Evolutionary conservation across 139 green algal genomes (phyloP), one percentile per base, ranked within the genome.

Genomic region (Yamagishiella unicocca): DNA sequence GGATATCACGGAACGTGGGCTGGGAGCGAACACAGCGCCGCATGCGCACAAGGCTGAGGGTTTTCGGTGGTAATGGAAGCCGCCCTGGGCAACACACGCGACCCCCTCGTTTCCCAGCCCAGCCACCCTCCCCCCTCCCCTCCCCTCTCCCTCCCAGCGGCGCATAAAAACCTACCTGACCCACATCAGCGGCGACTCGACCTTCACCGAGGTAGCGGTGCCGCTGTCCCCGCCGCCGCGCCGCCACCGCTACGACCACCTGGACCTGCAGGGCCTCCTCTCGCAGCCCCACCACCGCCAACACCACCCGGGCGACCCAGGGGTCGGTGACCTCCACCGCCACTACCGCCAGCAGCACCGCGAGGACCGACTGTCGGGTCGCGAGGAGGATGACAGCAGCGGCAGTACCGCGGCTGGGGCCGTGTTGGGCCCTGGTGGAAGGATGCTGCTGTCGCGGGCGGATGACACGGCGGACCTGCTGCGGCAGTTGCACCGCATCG

Each of bases 401-500:
- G 33, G 3, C 4, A 10, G 19, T 53, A 50, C 33, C 14, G 35
- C 67, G 22, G 35, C 4, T 35, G 33, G 2, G 9, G 70, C 38
- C 8, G n/a, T 6, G 33, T 22, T 22, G 25, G 45, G 21, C 31
- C n/a, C 64, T 0, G 64, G 64, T 25, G 64, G 64, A 9, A 12
- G 42, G n/a, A n/a, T 35, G 50, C 74, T n/a, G 55, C 78, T 85
- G 12, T 50, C 2, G 22, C 78, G 78, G 5, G 12, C 38, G 0
- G 80, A 24, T 6, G 61, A 86, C 25, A 37, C 31, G n/a, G 80
- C 38, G 31, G 43, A 77, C 9, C 33, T 86, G 33, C 4, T 53
- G 8, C 2, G 21, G 24, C 43, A 86, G 80, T 43, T 86, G 61
- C 64, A 86, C 33, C 43, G n/a, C 42, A 86, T 86, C 19, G 80